Conservation (phyloP, 2,329 filamentous ascomycete genomes). For the Talaromyces sp. region DNA sequence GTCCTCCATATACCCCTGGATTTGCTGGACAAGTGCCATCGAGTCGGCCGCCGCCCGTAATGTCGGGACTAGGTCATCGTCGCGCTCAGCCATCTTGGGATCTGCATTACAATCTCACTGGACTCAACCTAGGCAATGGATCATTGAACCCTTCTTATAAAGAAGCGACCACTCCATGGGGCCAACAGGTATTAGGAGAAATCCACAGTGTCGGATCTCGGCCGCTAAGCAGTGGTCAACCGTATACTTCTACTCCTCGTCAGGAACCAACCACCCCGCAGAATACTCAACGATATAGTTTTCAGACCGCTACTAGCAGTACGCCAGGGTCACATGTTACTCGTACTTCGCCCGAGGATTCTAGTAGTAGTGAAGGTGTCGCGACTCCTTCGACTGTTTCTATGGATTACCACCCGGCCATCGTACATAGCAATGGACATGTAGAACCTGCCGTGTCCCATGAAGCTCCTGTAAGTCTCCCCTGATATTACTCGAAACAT, state of each 20-base stretch:
- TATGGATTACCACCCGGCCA: constrained; percentile 46
- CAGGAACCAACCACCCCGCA: constrained; percentile 20
- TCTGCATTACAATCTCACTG: constrained; percentile 41
- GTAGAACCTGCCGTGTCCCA: constrained; percentile 35
- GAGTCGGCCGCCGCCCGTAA: constrained; percentile 35
- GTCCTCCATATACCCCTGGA: constrained; percentile 31
- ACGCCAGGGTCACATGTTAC: constrained; percentile 27
- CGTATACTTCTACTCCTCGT: background rate
- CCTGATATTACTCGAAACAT: background rate
- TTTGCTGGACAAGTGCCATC: constrained; percentile 32
- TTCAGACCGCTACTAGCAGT: constrained; percentile 29
- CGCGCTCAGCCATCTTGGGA: constrained; percentile 47
- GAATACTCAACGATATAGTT: constrained; percentile 28
- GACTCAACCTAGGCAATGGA: constrained; percentile 38
- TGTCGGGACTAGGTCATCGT: constrained; percentile 42
- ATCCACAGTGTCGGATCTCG: constrained; percentile 36
- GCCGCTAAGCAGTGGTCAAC: constrained; percentile 19
- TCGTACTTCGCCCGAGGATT: constrained; percentile 45
- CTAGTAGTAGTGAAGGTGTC: constrained; percentile 46
- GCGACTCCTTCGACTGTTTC: constrained; percentile 44
- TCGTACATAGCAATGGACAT: constrained; percentile 45
- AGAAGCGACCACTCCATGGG: constrained; percentile 37
- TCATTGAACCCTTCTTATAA: constrained; percentile 21
- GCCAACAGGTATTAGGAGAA: constrained; percentile 41
- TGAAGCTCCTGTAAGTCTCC: constrained; percentile 12